These are phyloP conservation scores for Sporothrix phasma DNA, from an alignment of 2,329 filamentous ascomycete genomes.

Conservation along the genomic window DNA sequence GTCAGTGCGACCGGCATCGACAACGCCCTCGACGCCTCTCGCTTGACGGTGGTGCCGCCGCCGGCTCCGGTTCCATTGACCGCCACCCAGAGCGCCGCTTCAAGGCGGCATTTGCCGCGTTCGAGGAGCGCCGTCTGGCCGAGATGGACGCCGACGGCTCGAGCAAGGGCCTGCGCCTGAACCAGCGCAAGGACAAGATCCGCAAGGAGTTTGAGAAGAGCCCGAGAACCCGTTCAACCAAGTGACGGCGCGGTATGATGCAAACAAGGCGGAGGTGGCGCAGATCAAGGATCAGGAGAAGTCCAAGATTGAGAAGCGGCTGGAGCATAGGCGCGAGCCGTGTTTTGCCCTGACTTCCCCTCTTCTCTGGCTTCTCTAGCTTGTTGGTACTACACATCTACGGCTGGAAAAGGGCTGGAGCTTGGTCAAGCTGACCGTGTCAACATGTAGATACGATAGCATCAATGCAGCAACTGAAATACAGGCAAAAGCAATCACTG, in stretches of 20 bases:
- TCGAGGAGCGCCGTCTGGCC: slow-evolving; percentile 66
- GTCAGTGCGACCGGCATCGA: slow-evolving; percentile 85
- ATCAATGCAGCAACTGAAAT: too few relatives aligned
- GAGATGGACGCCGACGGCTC: slow-evolving; percentile 79
- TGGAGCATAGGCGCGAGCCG: slow-evolving; percentile 27
- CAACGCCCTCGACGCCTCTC: slow-evolving; percentile 83
- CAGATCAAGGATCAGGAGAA: slow-evolving; percentile 57
- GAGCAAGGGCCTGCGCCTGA: slow-evolving; percentile 60
- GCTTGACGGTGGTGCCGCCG: slow-evolving; percentile 33
- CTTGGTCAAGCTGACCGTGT: too few relatives aligned
- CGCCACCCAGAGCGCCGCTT: slow-evolving; percentile 79
- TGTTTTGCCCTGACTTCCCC: not conserved
- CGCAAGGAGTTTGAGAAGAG: slow-evolving; percentile 91
- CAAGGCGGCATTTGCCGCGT: slow-evolving; percentile 76
- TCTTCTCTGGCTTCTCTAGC: not conserved
- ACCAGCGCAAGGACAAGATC: slow-evolving; percentile 78
- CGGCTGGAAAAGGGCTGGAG: not conserved
- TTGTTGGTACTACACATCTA: not conserved
- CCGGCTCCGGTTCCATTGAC: slow-evolving; percentile 56
- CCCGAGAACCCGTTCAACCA: slow-evolving; percentile 96
- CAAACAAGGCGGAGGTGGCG: slow-evolving; percentile 64
- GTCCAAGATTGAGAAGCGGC: slow-evolving; percentile 61
- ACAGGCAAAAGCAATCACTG: too few relatives aligned
- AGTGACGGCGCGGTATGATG: slow-evolving; percentile 64
- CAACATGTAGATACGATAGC: too few relatives aligned